Evolutionary conservation across 2,329 filamentous ascomycete species (phyloP), one percentile per base, ranked within the genome.

Genomic region (Macroventuria anomochaeta): DNA sequence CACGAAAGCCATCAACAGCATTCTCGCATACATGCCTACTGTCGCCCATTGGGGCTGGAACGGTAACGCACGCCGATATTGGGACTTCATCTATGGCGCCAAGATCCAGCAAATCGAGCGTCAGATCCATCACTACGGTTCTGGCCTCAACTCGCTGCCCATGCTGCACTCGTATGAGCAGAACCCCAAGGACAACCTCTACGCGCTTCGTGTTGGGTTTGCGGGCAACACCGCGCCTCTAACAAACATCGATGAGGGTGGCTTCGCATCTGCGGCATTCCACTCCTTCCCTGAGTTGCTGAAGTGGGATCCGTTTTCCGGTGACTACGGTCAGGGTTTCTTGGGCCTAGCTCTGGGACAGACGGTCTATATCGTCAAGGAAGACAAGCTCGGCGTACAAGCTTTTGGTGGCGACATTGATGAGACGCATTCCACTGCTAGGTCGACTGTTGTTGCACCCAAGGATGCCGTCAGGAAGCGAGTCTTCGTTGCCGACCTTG

Each of bases 11-110:
- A 73, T 86, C 38, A 75, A 81, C 49, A 81, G 79, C 18, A 82
- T 86, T 3, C 64, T 83, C 1, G 84, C 81, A 0, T 86, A 81
- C 57, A 84, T 80, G 75, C 83, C 84, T 0, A 82, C 81, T 0
- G 79, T 86, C 0, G 75, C 82, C 0, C 84, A 86, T 57, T 86
- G 84, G 84, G 84, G 81, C 2, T 86, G 81, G 81, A 85, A 86
- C 44, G 84, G 84, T 11, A 86, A 85, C 56, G 82, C 83, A 0
- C 77, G 84, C 1, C 71, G 83, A 5, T 86, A 85, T 66, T 86
- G 84, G 84, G 84, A 86, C 61, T 84, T 83, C 46, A 68, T 81
- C 70, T 83, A 74, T 64, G 79, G 63, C 1, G 76, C 74, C 12
- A 78, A 79, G 55, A 61, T 78, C 10, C 55, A 64, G 23, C 70